These are phyloP conservation scores for Boletus semigastroideus DNA, from an alignment of 1,284 basidiomycete species.

Conservation along the genomic window DNA sequence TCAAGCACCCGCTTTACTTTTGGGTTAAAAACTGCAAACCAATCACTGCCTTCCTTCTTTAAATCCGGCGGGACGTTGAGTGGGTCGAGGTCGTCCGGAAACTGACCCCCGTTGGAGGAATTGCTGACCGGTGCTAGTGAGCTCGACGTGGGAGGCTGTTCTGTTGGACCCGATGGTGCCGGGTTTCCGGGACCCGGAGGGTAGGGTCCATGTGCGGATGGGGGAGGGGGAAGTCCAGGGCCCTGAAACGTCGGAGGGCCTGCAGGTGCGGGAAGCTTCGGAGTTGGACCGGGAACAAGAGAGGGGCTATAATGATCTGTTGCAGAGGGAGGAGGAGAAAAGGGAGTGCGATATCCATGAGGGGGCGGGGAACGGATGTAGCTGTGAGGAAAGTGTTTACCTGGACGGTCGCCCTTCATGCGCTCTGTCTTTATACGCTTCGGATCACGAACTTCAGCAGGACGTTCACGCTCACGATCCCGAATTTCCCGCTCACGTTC, in stretches of 20 bases:
- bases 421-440: slow-evolving; percentile 49
- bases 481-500: slow-evolving; percentile 37
- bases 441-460: slow-evolving; percentile 39
- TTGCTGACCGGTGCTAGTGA: slow-evolving; percentile 29
- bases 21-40: slow-evolving; percentile 94
- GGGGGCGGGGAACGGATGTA: slow-evolving; percentile 27
- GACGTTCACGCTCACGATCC: slow-evolving; percentile 38
- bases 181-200: slow-evolving; percentile 35
- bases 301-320: slow-evolving; percentile 37
- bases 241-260: slow-evolving; percentile 37
- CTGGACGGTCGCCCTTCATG: slow-evolving; percentile 39
- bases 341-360: slow-evolving; percentile 27
- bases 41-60: slow-evolving; percentile 87
- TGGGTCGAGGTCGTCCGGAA: slow-evolving; percentile 50
- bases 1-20: slow-evolving; percentile 82
- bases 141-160: slow-evolving; percentile 26
- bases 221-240: slow-evolving; percentile 37
- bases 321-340: slow-evolving; percentile 18
- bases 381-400: slow-evolving; percentile 32
- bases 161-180: slow-evolving; percentile 28
- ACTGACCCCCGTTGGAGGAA: slow-evolving; percentile 33
- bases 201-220: slow-evolving; percentile 35
- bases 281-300: slow-evolving; percentile 34
- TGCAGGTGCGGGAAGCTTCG: slow-evolving; percentile 31
- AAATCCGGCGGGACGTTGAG: slow-evolving; percentile 48